Evolutionary conservation across 2,329 filamentous ascomycete species (phyloP).

Genomic region (Aspergillus pseudotamarii): DNA sequence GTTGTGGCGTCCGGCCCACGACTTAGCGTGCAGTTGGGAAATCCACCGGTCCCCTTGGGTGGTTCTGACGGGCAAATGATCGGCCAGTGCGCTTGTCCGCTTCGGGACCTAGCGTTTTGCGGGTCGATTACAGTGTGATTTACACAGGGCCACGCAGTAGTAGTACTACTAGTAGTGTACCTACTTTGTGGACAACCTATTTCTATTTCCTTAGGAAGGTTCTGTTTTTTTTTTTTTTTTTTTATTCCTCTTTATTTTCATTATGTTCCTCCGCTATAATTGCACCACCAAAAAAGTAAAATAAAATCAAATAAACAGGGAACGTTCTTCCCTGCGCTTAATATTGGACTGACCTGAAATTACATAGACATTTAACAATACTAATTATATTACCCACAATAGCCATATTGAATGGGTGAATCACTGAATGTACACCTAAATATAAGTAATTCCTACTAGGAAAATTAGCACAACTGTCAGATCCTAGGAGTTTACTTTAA

Average conservation of each 20-base stretch:
- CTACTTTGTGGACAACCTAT: not conserved
- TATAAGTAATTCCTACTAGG: no score
- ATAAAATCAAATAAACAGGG: not conserved
- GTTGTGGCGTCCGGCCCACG: conserved; percentile 29
- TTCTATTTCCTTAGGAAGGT: not conserved
- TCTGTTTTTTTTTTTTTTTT: not conserved
- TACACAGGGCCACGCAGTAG: conserved; percentile 4
- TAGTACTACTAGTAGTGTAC: not conserved
- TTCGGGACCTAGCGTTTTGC: conserved; percentile 8
- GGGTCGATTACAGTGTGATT: conserved; percentile 6
- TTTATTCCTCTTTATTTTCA: not conserved
- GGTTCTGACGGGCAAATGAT: conserved; percentile 25
- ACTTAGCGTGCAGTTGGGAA: conserved; percentile 24
- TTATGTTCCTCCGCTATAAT: not conserved
- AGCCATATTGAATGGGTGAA: no score
- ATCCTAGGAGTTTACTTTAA: not conserved
- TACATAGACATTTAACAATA: no score
- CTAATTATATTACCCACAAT: no score
- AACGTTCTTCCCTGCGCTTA: no score
- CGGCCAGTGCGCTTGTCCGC: conserved; percentile 19
- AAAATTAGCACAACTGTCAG: not conserved
- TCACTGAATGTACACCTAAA: no score
- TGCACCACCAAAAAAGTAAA: no score
- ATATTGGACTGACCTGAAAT: no score
- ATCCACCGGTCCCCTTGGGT: conserved; percentile 18